These are phyloP conservation scores for Hemisphaericaspora lyxosophila DNA, from an alignment of 1,139 yeast species.

Conservation along the genomic window DNA sequence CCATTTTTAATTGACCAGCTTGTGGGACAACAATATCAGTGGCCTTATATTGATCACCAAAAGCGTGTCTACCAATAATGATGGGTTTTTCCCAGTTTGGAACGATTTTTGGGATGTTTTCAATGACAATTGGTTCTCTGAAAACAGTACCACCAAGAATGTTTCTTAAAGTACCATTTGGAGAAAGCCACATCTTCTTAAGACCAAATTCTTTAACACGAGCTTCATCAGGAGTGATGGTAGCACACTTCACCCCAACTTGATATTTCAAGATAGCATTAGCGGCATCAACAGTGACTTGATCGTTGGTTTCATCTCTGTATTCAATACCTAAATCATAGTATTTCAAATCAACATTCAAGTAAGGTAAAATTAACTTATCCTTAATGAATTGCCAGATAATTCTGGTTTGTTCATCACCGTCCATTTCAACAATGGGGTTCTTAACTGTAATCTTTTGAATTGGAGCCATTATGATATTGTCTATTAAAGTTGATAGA, in stretches of 20 bases:
- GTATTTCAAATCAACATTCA: conserved; percentile 86
- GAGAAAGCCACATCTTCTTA: conserved; percentile 96
- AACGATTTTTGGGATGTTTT: conserved; percentile 81
- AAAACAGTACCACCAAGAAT: conserved; percentile 94
- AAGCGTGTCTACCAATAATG: conserved; percentile 95
- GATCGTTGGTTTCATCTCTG: conserved; percentile 84
- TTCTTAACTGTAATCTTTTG: conserved; percentile 74
- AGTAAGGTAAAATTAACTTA: conserved; percentile 77
- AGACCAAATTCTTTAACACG: conserved; percentile 86
- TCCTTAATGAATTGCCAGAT: conserved; percentile 86
- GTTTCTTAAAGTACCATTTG: conserved; percentile 95
- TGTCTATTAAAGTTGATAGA: neutral
- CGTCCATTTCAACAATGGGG: conserved; percentile 94
- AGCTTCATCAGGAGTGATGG: conserved; percentile 97
- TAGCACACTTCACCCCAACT: conserved; percentile 95
- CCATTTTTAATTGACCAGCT: conserved; percentile 77
- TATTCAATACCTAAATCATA: conserved; percentile 84
- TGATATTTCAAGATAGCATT: conserved; percentile 84
- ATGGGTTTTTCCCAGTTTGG: conserved; percentile 96
- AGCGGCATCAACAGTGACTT: conserved; percentile 88
- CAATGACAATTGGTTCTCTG: conserved; percentile 94
- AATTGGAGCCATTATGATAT: conserved; percentile 10
- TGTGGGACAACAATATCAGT: conserved; percentile 78
- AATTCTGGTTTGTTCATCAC: conserved; percentile 94
- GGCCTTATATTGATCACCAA: conserved; percentile 95